A percentile compares a stretch with the other conserved stretches of the same genome.
Conservation (phyloP, 2,329 filamentous ascomycete species). For the Hypoxylon sp. region DNA sequence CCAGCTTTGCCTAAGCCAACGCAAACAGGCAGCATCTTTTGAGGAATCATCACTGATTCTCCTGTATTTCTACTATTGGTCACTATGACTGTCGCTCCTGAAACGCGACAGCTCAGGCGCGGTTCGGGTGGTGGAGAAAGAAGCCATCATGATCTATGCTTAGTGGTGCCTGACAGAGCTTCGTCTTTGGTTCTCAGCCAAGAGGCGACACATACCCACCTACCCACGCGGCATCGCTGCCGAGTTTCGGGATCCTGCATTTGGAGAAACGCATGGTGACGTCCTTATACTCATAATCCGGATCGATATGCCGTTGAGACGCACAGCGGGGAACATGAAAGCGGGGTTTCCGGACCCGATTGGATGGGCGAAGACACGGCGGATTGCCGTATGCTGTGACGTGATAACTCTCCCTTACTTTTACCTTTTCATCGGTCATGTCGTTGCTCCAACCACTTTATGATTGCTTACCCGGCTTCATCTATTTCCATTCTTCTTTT, state of each 20-base stretch:
- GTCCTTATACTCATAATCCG: not conserved
- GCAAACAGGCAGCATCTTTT: slow-evolving; percentile 30
- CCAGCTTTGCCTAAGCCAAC: slow-evolving; percentile 29
- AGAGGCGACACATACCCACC: not conserved
- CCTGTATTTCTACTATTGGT: slow-evolving; percentile 8
- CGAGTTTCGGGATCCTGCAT: not conserved
- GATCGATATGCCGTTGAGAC: not conserved
- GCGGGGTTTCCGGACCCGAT: slow-evolving; percentile 15
- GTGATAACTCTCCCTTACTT: not conserved
- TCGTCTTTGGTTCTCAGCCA: not conserved
- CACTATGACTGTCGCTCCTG: not conserved
- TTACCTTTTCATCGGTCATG: not conserved
- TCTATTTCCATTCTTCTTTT: not conserved
- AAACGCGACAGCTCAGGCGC: slow-evolving; percentile 5
- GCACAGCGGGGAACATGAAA: not conserved
- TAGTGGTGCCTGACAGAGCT: not conserved
- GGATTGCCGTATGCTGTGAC: slow-evolving; percentile 1
- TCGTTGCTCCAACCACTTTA: not conserved
- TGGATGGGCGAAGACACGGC: not conserved
- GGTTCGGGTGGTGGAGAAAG: slow-evolving; percentile 21
- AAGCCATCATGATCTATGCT: not conserved
- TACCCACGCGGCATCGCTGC: not conserved
- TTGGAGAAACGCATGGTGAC: not conserved
- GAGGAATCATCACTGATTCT: not conserved
- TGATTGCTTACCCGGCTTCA: not conserved